phyloP scores from a whole-genome alignment of 345 rosid genomes.

The Euclidium syriacum region DNA sequence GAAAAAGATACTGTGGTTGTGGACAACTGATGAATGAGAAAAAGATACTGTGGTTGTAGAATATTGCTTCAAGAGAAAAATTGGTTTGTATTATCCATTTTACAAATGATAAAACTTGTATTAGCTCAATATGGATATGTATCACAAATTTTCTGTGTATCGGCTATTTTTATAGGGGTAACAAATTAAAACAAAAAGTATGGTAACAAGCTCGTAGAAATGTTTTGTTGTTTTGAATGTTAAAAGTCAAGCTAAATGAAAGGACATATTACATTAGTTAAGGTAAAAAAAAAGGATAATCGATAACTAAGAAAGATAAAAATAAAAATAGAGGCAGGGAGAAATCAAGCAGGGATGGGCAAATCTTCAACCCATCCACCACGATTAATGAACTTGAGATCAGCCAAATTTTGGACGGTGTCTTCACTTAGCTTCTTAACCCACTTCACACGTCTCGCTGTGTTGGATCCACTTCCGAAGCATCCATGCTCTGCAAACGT shows the following conservation, averaged over 20 bases:
- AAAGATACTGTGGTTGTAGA: too few relatives aligned
- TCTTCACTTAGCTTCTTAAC: constrained; percentile 24
- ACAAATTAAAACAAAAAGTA: too few relatives aligned
- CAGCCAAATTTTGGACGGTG: constrained; percentile 7
- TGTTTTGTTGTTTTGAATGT: neutral
- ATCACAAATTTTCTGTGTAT: too few relatives aligned
- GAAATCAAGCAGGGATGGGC: constrained; percentile 30
- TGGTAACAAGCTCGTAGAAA: too few relatives aligned
- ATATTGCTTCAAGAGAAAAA: too few relatives aligned
- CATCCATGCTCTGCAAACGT: constrained; percentile 36
- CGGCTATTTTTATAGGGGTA: too few relatives aligned
- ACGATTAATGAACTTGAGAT: constrained; percentile 36
- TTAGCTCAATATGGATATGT: too few relatives aligned
- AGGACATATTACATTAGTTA: neutral
- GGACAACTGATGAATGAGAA: too few relatives aligned
- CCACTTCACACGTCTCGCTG: constrained; percentile 41
- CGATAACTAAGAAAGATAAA: neutral
- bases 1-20: too few relatives aligned
- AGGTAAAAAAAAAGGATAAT: neutral
- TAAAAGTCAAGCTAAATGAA: neutral
- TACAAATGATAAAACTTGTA: too few relatives aligned
- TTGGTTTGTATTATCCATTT: too few relatives aligned
- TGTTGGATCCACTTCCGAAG: constrained; percentile 38
- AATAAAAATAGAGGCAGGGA: neutral
- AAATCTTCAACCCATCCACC: constrained; percentile 47